Percentiles rank a stretch among this genome's conserved stretches.
These are phyloP conservation scores for Tuber umbilicatum DNA, from an alignment of 495 filamentous ascomycete genomes.

Conservation along the genomic window DNA sequence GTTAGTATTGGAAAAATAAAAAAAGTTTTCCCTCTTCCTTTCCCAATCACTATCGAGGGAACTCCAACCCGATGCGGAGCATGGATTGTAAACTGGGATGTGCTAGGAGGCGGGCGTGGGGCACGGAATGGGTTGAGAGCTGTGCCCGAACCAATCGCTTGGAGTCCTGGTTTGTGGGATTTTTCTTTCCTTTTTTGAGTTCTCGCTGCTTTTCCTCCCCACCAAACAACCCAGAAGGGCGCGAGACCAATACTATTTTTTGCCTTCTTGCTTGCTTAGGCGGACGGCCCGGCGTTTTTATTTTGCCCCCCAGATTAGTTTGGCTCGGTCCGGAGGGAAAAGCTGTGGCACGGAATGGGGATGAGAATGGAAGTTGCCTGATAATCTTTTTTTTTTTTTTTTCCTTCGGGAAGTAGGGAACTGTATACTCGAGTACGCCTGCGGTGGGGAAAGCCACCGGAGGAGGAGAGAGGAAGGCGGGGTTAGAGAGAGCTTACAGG, in stretches of 20 bases:
- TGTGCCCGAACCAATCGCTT: slow-evolving; percentile 35
- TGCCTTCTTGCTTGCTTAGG: background rate
- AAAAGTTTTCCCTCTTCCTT: background rate
- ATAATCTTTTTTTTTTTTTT: slow-evolving; percentile 17
- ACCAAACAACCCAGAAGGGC: too few species aligned
- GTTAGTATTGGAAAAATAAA: background rate
- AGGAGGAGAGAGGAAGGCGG: background rate
- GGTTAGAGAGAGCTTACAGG: slow-evolving; percentile 1
- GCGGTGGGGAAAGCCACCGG: background rate
- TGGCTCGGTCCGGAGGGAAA: slow-evolving; percentile 28
- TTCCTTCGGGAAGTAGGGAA: background rate
- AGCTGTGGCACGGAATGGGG: slow-evolving; percentile 7
- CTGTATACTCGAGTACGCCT: background rate
- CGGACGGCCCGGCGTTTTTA: background rate
- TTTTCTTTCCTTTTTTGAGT: background rate
- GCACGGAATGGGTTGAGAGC: slow-evolving; percentile 29
- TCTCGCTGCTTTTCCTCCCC: background rate
- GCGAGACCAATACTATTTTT: background rate
- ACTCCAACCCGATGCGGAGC: background rate
- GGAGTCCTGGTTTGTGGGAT: slow-evolving; percentile 31
- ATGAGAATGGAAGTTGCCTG: slow-evolving; percentile 36
- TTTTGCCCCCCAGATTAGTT: too few species aligned
- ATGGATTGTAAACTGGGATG: background rate
- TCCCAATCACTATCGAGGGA: background rate
- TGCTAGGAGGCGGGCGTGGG: slow-evolving; percentile 24